Evolutionary conservation across 2,329 filamentous ascomycete species (phyloP).

Genomic region (Penicillium aurantiogriseum): DNA sequence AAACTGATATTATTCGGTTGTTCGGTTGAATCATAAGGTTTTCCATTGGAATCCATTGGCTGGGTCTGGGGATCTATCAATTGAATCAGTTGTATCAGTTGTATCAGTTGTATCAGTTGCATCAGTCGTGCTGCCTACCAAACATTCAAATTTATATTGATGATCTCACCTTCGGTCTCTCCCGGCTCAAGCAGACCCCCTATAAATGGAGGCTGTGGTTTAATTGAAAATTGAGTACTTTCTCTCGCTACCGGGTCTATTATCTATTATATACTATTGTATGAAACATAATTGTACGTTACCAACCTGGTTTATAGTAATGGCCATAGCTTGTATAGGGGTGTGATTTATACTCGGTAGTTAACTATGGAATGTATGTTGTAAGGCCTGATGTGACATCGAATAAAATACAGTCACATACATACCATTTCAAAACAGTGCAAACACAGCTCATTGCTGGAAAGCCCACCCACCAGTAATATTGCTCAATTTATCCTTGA

Average conservation of each 20-base stretch:
- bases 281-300: not conserved
- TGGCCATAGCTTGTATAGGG: not conserved
- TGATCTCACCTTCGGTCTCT: not conserved
- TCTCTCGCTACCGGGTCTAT: not conserved
- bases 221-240: not conserved
- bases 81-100: too few relatives aligned
- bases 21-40: not conserved
- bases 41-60: not conserved
- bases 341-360: not conserved
- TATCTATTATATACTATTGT: not conserved
- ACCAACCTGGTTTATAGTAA: not conserved
- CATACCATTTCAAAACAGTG: not conserved
- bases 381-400: not conserved
- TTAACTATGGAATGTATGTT: not conserved
- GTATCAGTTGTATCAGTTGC: not conserved
- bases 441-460: slow-evolving; percentile 19
- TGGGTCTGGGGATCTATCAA: not conserved
- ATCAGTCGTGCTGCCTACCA: not conserved
- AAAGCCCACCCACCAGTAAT: slow-evolving; percentile 19
- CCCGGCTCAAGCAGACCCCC: not conserved
- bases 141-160: not conserved
- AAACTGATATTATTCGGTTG: not conserved
- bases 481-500: not conserved
- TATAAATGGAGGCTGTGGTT: not conserved
- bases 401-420: not conserved